Evolutionary conservation across 176 grass and related monocot species (phyloP).

Genomic region (Cenchrus americanus): DNA sequence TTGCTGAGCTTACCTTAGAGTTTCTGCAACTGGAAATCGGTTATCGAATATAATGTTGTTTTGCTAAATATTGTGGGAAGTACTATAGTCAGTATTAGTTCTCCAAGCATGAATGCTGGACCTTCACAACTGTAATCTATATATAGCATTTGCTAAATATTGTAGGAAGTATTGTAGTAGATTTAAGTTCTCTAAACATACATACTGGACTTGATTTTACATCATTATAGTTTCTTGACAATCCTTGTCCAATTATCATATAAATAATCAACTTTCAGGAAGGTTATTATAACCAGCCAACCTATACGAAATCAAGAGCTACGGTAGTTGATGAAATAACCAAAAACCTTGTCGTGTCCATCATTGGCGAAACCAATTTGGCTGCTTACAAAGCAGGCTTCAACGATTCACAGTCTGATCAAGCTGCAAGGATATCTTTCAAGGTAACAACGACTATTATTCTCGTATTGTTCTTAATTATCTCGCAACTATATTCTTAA

Average conservation of each 20-base stretch:
- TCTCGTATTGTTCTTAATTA: background rate
- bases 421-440: conserved; percentile 78
- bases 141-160: too few species aligned
- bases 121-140: too few species aligned
- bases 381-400: conserved; percentile 58
- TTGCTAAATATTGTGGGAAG: too few species aligned
- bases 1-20: background rate
- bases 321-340: conserved; percentile 48
- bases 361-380: conserved; percentile 54
- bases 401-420: conserved; percentile 67
- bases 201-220: background rate
- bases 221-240: background rate
- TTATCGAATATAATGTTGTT: too few species aligned
- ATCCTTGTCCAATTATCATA: background rate
- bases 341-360: conserved; percentile 52
- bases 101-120: background rate
- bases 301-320: conserved; percentile 65
- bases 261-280: conserved; percentile 56
- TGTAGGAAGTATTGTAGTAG: too few species aligned
- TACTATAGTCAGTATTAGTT: background rate
- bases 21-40: background rate
- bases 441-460: conserved; percentile 49
- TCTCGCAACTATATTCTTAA: background rate
- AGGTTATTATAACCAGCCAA: conserved; percentile 77
- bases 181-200: background rate